Percentiles rank a stretch among this genome's conserved stretches.
Conservation (phyloP, 164 flowering plant genomes). For the Stephania japonica region DNA sequence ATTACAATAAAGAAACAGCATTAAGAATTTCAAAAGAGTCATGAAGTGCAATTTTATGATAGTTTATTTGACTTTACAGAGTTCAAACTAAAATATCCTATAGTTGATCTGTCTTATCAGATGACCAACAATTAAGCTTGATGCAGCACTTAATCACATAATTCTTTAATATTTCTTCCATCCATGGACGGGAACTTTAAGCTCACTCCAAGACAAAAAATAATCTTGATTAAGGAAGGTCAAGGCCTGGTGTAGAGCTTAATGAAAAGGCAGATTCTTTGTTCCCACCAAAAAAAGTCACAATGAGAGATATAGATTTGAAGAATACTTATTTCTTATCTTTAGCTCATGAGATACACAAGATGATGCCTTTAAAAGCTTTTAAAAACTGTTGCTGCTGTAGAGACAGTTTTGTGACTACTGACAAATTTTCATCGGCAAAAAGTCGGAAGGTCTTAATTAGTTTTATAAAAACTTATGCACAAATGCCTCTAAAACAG, state of each 20-base stretch:
- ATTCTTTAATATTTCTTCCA: constrained; percentile 6
- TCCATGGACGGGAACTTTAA: constrained; percentile 13
- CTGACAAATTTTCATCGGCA: neutral
- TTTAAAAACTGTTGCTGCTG: neutral
- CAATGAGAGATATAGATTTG: constrained; percentile 8
- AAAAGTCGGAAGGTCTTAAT: neutral
- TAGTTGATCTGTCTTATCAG: constrained; percentile 7
- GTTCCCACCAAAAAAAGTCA: constrained; percentile 4
- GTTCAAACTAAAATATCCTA: constrained; percentile 4
- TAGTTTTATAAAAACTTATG: neutral
- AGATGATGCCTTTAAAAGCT: constrained; percentile 1
- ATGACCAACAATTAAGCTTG: neutral
- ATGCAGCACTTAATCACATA: constrained; percentile 7
- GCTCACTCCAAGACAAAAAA: neutral
- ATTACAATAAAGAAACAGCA: constrained; percentile 1
- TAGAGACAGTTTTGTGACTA: constrained; percentile 3
- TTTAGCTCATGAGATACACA: neutral
- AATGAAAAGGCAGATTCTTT: constrained; percentile 10
- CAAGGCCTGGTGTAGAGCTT: constrained; percentile 11
- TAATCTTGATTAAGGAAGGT: constrained; percentile 12
- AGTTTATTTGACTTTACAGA: neutral
- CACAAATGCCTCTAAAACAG: neutral
- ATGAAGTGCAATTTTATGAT: constrained; percentile 4
- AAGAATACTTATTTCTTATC: constrained; percentile 2
- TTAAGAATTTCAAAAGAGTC: neutral